Base-by-base conservation (phyloP, 805 yeast genomes). In the Maudiozyma barnettii region DNA sequence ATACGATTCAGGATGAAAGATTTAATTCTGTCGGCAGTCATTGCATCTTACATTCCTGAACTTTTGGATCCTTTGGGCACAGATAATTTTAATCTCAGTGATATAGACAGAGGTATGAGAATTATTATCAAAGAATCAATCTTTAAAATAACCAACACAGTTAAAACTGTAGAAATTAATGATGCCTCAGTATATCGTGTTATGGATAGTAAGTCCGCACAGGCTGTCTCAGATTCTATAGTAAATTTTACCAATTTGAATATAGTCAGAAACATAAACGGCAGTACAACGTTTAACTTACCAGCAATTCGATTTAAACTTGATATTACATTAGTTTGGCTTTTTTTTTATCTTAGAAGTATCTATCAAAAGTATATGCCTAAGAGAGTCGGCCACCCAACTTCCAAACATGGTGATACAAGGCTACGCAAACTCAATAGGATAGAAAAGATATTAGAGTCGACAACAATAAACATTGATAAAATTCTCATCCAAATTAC, bases 321-420 rank as follows among this genome's bases (percentile, higher is more conserved):
- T 21, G 68, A 63, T 48, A 56, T 62, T 7, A 58, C 56, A 47
- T n/a, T 58, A 4, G 50, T 63, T n/a, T 63, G 64, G 68, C 42
- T 61, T 10, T 18, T 36, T 3, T 58, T 54, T 44, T 61, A 54
- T 36, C 30, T 58, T 16, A 49, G 26, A 41, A 53, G 54, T 33
- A 51, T 61, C 9, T 41, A 46, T 13, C 41, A 16, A 8, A 39
- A 44, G 33, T 54, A 55, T 45, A 16, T 45, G 10, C 47, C 54
- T 3, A 38, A 43, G 22, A 39, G 40, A 13, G 19, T 3, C n/a
- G 18, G 33, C 10, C 20, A 16, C 2, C 20, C 30, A 19, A n/a
- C 39, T 8, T 22, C 40, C 8, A 37, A 21, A 18, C 12, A 13
- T 18, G 22, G 19, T 19, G 19, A 8, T 20, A 19, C 20, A 18